Conservation (phyloP, 352 stramenopile species). For the Globisporangium recalcitrans region DNA sequence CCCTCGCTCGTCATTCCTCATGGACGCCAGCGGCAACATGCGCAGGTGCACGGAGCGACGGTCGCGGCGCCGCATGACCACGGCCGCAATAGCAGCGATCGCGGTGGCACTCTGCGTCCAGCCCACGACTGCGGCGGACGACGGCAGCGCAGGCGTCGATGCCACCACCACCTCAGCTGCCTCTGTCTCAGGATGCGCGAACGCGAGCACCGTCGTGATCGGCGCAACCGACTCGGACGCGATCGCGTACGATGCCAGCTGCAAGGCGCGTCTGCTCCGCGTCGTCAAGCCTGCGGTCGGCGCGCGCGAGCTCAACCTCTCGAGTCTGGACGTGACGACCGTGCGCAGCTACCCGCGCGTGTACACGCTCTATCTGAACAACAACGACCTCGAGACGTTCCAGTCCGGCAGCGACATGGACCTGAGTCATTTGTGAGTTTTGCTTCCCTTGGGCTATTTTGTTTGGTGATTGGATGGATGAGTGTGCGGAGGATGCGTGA, state of each 20-base stretch:
- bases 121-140: neutral
- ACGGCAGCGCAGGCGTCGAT: neutral
- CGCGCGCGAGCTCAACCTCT: constrained; percentile 58
- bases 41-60: neutral
- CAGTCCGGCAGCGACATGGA: neutral
- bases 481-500: neutral
- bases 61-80: neutral
- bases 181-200: constrained; percentile 25
- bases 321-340: constrained; percentile 40
- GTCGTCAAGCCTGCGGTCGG: constrained; percentile 27
- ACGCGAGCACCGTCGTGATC: constrained; percentile 39
- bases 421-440: constrained; percentile 4
- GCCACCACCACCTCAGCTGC: neutral
- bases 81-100: neutral
- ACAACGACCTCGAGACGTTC: constrained; percentile 2
- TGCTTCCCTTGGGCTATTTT: neutral
- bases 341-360: constrained; percentile 50
- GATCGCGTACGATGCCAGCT: constrained; percentile 48
- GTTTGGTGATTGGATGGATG: neutral
- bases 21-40: constrained; percentile 24
- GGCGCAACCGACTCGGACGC: constrained; percentile 31
- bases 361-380: constrained; percentile 17
- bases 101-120: neutral
- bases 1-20: neutral
- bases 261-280: constrained; percentile 35